These are phyloP conservation scores for Rosa persica DNA, from an alignment of 306 rosid genomes.

Conservation along the genomic window DNA sequence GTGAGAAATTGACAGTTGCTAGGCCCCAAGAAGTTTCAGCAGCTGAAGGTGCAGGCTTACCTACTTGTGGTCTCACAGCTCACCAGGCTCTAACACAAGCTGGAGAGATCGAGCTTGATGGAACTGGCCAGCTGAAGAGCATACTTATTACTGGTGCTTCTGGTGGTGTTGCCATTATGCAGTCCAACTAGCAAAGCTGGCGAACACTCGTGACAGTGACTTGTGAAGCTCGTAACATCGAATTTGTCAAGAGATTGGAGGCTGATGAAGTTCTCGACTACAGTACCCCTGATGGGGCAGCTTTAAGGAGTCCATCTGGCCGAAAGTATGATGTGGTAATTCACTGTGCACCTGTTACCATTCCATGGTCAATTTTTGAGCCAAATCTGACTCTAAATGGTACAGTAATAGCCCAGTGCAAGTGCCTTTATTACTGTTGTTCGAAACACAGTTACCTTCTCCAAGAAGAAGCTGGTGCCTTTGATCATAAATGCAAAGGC, in stretches of 20 bases:
- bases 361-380: slow-evolving; percentile 74
- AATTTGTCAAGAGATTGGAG: slow-evolving; percentile 57
- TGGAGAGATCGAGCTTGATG: slow-evolving; percentile 60
- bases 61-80: slow-evolving; percentile 62
- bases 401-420: slow-evolving; percentile 57
- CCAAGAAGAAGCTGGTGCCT: slow-evolving; percentile 58
- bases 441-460: slow-evolving; percentile 51
- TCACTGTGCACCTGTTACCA: slow-evolving; percentile 43
- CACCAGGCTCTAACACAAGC: slow-evolving; percentile 54
- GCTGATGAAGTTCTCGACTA: slow-evolving; percentile 82
- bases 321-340: slow-evolving; percentile 61
- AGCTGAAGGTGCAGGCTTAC: slow-evolving; percentile 55
- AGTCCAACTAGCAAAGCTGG: slow-evolving; percentile 77
- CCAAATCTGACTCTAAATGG: slow-evolving; percentile 56
- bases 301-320: slow-evolving; percentile 68
- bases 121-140: slow-evolving; percentile 44
- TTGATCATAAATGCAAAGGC: slow-evolving; percentile 25
- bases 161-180: slow-evolving; percentile 81
- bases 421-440: slow-evolving; percentile 31
- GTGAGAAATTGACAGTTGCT: slow-evolving; percentile 38
- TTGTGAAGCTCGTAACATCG: slow-evolving; percentile 70
- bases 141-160: slow-evolving; percentile 75
- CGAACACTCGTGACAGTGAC: slow-evolving; percentile 77
- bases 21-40: slow-evolving; percentile 62
- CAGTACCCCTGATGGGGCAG: slow-evolving; percentile 62